Conservation (phyloP, 2,329 filamentous ascomycete species). For the Fusarium concolor region DNA sequence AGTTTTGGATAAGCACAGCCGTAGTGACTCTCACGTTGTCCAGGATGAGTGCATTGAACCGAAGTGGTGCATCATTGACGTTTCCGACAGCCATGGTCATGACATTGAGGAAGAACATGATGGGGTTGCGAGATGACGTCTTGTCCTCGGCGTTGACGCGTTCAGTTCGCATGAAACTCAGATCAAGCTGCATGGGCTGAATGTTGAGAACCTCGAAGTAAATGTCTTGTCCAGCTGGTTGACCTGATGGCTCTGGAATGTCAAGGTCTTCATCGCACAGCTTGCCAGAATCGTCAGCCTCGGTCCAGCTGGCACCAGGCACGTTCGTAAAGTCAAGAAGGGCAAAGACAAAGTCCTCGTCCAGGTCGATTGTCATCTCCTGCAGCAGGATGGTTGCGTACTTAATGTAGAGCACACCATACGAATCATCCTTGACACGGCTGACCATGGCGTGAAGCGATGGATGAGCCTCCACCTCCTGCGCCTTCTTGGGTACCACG, state of each 20-base stretch:
- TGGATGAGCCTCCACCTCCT: slow-evolving; percentile 95
- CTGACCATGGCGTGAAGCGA: slow-evolving; percentile 94
- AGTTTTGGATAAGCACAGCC: slow-evolving; percentile 83
- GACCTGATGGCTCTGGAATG: slow-evolving; percentile 89
- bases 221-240: slow-evolving; percentile 89
- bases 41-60: slow-evolving; percentile 91
- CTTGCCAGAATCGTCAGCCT: slow-evolving; percentile 77
- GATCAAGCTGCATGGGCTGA: slow-evolving; percentile 96
- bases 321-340: slow-evolving; percentile 95
- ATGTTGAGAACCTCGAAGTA: slow-evolving; percentile 98
- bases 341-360: slow-evolving; percentile 98
- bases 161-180: slow-evolving; percentile 97
- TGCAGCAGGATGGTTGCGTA: slow-evolving; percentile 94
- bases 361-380: slow-evolving; percentile 97
- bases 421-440: slow-evolving; percentile 96
- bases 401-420: slow-evolving; percentile 98
- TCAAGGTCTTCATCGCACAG: slow-evolving; percentile 91
- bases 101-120: slow-evolving; percentile 99
- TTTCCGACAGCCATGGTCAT: slow-evolving; percentile 99
- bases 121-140: slow-evolving; percentile 86
- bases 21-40: slow-evolving; percentile 95
- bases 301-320: slow-evolving; percentile 83
- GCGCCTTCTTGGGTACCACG: slow-evolving; percentile 95
- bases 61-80: slow-evolving; percentile 95
- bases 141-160: slow-evolving; percentile 97